Base-by-base conservation (phyloP, 1,284 basidiomycete species). In the Megacollybia platyphylla region DNA sequence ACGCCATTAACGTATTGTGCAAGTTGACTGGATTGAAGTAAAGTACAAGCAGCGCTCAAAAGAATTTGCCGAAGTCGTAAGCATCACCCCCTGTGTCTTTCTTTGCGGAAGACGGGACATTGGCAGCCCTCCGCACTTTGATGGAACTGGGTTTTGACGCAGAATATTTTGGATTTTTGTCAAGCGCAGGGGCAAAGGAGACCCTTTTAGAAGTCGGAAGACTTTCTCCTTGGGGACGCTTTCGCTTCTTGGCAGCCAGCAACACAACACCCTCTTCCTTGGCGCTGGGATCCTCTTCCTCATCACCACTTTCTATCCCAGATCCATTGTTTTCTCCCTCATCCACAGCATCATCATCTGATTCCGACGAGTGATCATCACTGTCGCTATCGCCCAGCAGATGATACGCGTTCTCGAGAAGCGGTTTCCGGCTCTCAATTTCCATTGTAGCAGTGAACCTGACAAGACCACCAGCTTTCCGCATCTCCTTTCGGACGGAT, bases 391-490 rank as follows among this genome's bases (percentile, higher is more conserved):
- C 20, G 20, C 20, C 20, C 20, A 24, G 20, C 20, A 10, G 8
- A 11, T 41, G 20, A 11, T 55, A 86, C 41, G 66, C 64, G 42
- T 68, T 67, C 35, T 85, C 79, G 45, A 85, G 57, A 41, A 64
- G 65, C 30, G 67, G 57, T 29, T 68, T 67, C 46, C 86, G 67
- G 31, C 51, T 49, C 49, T 88, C 84, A 39, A 72, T 55, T 39
- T 54, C 58, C 5, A 73, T 71, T 2, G 67, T 4, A 9, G 15
- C 46, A 13, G 58, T 57, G 47, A 90, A 60, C 52, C 65, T 76
- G 38, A 88, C 71, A 44, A 87, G 51, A 0, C 74, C 77, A 9
- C 61, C 63, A 18, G 66, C 65, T 53, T 74, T 78, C 49, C 82
- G 71, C 46, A 80, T 66, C 53, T 81, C 79, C 56, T 79, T 82